phyloP scores from a whole-genome alignment of 179 eudicot species.

The Nepenthes alata region DNA sequence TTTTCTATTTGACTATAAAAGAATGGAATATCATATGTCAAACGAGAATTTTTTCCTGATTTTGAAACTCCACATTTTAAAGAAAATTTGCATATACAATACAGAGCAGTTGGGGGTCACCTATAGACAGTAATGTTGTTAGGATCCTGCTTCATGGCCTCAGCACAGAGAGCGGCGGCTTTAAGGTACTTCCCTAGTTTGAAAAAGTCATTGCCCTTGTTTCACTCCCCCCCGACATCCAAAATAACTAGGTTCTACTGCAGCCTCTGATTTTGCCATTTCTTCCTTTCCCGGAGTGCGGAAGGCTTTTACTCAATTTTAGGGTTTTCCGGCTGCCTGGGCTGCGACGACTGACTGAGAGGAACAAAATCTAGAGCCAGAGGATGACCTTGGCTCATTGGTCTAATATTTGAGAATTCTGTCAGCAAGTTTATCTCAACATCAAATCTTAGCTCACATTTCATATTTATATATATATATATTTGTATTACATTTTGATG shows the following conservation, averaged over 20 bases:
- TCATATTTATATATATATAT: no score
- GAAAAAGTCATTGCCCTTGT: constrained; percentile 77
- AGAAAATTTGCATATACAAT: background rate
- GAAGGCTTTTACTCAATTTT: background rate
- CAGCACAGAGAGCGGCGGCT: constrained; percentile 97
- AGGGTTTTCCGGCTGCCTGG: constrained; percentile 6
- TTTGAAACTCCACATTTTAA: background rate
- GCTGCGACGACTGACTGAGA: no score
- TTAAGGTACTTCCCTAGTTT: constrained; percentile 84
- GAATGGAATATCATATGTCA: background rate
- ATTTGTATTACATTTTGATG: no score
- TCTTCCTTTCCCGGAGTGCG: background rate
- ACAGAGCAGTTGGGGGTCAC: constrained; percentile 15
- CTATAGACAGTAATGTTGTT: constrained; percentile 72
- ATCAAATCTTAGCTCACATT: no score
- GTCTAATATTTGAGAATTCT: no score
- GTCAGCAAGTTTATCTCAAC: no score
- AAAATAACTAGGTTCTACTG: background rate
- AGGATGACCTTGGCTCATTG: no score
- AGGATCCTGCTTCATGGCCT: constrained; percentile 87
- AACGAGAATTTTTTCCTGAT: background rate
- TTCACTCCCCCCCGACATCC: constrained; percentile 18
- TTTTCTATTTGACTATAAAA: no score
- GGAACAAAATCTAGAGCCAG: no score
- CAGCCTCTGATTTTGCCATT: constrained; percentile 38